Evolutionary conservation across 2,329 filamentous ascomycete species (phyloP), one percentile per base, ranked within the genome.

Genomic region (Arachnopeziza araneosa): DNA sequence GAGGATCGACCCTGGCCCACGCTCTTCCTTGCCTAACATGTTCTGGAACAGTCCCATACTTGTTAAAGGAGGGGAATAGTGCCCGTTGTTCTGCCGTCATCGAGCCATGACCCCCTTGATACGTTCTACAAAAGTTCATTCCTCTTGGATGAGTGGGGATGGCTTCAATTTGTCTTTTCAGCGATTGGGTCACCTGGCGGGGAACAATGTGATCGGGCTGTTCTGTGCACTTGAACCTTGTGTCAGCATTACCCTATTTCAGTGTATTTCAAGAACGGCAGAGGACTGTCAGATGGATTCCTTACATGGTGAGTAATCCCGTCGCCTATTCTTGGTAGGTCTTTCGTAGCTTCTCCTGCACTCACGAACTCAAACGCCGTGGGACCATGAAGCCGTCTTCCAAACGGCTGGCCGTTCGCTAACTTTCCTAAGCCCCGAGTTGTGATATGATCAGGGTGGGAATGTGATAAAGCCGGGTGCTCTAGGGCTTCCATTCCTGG

Each of bases 271-370:
- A 30, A 9, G 4, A 30, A 30, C 9, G 26, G 26, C 5, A 9
- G 9, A 30, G 9, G 5, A 30, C 26, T 30, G 26, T 9, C 9
- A 9, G 9, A 30, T 5, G 26, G 9, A 5, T 5, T 30, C 26
- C 26, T 5, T 30, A 30, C 26, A 0, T 82, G 79, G 32, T 86
- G 83, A 0, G 82, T 74, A 44, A 83, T 83, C 0, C 77, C 81
- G 63, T 91, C 88, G 12, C 80, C 77, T 2, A 93, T 81, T 0
- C 75, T 62, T 0, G 87, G 87, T 0, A 96, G 76, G 62, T 89
- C 86, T 0, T 71, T 71, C 0, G 81, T 83, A 0, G 80, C 83
- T n/a, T 84, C 75, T 1, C 64, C 65, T 0, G 83, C 81, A 0
- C 79, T 81, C 1, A 85, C 71, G 59, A 79, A 84, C 0, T 77